These are phyloP conservation scores for Barbarea vulgaris DNA, from an alignment of 345 rosid genomes.

Conservation along the genomic window DNA sequence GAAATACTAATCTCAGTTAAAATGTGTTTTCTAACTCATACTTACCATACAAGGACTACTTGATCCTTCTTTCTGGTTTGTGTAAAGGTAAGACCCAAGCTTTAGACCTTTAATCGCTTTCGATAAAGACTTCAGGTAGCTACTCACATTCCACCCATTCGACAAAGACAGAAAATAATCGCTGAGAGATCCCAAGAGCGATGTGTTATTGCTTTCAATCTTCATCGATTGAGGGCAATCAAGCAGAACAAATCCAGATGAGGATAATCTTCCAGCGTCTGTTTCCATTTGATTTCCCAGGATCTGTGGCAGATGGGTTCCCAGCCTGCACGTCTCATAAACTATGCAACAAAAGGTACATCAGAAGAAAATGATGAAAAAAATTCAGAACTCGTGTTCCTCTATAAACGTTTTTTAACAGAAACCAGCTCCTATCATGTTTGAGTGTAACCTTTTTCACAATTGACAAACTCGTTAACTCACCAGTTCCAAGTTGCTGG, in stretches of 20 bases:
- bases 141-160: constrained; percentile 95
- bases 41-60: constrained; percentile 79
- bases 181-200: constrained; percentile 94
- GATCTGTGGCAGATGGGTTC: constrained; percentile 87
- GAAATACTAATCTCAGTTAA: constrained; percentile 4
- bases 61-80: constrained; percentile 87
- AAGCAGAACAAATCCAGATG: constrained; percentile 84
- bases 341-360: constrained; percentile 50
- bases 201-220: constrained; percentile 89
- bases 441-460: constrained; percentile 10
- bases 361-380: constrained; percentile 20
- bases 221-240: constrained; percentile 99
- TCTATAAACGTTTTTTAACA: neutral
- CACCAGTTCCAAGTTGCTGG: constrained; percentile 96
- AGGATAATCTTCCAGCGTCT: constrained; percentile 66
- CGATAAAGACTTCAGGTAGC: constrained; percentile 94
- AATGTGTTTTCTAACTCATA: constrained; percentile 21
- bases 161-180: constrained; percentile 97
- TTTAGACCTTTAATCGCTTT: constrained; percentile 82
- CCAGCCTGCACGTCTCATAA: constrained; percentile 92
- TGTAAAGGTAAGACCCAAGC: constrained; percentile 58
- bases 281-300: constrained; percentile 83
- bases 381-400: neutral
- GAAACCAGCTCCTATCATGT: constrained; percentile 19
- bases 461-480: constrained; percentile 35